phyloP scores from a whole-genome alignment of 495 filamentous ascomycete species.

The Tuber indicum region DNA sequence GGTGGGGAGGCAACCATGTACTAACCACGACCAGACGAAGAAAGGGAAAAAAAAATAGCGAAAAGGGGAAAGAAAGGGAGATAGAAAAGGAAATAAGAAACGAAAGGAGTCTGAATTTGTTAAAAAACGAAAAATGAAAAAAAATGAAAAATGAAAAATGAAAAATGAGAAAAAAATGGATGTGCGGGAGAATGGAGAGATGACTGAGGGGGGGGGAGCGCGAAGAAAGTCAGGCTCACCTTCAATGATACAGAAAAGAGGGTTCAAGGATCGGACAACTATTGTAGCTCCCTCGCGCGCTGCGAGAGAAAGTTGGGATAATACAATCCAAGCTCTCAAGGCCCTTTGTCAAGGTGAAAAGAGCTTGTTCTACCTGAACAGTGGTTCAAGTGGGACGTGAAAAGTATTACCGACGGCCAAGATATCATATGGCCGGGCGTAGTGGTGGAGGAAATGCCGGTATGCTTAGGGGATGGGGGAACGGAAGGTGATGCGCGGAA shows the following conservation, averaged over 20 bases:
- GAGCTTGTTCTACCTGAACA: constrained; percentile 1
- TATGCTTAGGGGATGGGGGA: not conserved
- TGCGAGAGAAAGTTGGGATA: not conserved
- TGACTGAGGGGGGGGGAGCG: not conserved
- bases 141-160: not conserved
- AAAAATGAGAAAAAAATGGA: constrained; percentile 1
- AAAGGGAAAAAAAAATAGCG: constrained; percentile 16
- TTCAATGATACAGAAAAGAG: not conserved
- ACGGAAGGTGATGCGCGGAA: constrained; percentile 1
- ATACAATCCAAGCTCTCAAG: not conserved
- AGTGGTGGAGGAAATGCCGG: not conserved
- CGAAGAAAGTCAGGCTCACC: constrained; percentile 3
- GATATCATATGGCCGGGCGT: constrained; percentile 5
- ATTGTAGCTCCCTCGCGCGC: not conserved
- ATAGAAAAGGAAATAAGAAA: constrained; percentile 18
- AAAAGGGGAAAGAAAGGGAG: constrained; percentile 10
- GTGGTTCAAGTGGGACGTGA: constrained; percentile 5
- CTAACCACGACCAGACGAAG: constrained; percentile 14
- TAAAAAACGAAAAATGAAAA: not conserved
- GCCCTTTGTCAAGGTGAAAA: constrained; percentile 1
- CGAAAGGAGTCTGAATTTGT: constrained; percentile 5
- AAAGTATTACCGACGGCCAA: constrained; percentile 1
- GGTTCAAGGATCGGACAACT: not conserved
- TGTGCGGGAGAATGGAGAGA: not conserved
- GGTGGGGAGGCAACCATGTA: constrained; percentile 25